Percentiles rank a stretch among this genome's conserved stretches.
Evolutionary conservation across 441 rosid species (phyloP).

Genomic region (Manihot esculenta): DNA sequence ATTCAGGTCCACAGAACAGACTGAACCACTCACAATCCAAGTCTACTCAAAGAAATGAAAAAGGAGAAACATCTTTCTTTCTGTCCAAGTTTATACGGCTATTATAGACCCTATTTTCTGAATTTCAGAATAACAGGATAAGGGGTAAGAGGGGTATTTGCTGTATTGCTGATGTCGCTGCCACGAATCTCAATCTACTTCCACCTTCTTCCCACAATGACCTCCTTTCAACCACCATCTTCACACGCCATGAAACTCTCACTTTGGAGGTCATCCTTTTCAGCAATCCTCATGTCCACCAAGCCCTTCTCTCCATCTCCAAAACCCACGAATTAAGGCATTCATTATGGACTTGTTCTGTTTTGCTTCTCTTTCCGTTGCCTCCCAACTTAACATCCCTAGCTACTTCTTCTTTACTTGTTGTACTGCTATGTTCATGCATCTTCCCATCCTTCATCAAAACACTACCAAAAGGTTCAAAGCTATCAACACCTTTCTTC

Average conservation of each 20-base stretch:
- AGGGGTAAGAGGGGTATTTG: no score
- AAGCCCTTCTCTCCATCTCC: constrained; percentile 25
- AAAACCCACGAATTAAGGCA: constrained; percentile 18
- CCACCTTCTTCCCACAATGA: constrained; percentile 34
- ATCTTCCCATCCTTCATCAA: constrained; percentile 30
- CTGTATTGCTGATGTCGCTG: constrained; percentile 30
- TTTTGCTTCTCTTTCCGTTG: constrained; percentile 21
- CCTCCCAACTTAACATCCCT: constrained; percentile 34
- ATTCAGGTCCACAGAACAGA: no score
- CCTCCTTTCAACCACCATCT: constrained; percentile 25
- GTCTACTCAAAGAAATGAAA: no score
- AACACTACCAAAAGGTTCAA: constrained; percentile 26
- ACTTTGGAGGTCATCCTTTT: constrained; percentile 27
- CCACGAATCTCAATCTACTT: constrained; percentile 39
- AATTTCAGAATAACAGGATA: no score
- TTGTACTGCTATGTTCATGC: constrained; percentile 8
- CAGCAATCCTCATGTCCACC: constrained; percentile 38
- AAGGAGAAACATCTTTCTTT: no score
- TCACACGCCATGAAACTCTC: constrained; percentile 30
- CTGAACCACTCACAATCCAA: no score
- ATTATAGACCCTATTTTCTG: no score
- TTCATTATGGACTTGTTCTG: constrained; percentile 38
- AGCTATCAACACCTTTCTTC: constrained; percentile 18
- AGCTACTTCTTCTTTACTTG: constrained; percentile 29
- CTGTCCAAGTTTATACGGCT: no score